Evolutionary conservation across 371 early-diverging fungal species (phyloP), one percentile per base, ranked within the genome.

Genomic region (Mucor racemosus): DNA sequence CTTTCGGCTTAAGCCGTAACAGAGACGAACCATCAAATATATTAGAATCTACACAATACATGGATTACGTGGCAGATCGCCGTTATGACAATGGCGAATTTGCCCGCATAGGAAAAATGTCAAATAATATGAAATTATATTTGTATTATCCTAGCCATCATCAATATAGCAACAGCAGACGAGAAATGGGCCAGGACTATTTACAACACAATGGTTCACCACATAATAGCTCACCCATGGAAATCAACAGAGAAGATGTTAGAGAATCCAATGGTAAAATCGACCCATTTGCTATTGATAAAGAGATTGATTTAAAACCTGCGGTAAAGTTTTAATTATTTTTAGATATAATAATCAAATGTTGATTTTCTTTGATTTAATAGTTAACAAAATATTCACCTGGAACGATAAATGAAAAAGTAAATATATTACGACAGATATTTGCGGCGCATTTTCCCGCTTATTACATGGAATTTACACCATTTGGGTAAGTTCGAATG

Each of bases 381-480:
- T 53, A 53, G 53, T 10, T 53, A 4, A 10, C 26, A 31, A 4
- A 14, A 10, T 21, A 21, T 19, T 9, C 31, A 26, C 53, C 53
- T 13, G 11, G 21, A 4, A 0, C 14, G 35, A 34, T 55, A 7
- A 7, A 55, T 1, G 17, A 55, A 3, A 35, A 17, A 33, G 61
- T 60, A 5, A 11, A 61, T 0, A 17, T 46, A 11, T n/a, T 61
- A 3, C 9, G 14, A 61, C 14, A 9, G 35, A 14, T 57, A 33
- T 56, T 64, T 41, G 19, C 13, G 11, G 6, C 31, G 0, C 11
- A 46, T 35, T 67, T 56, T 35, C 67, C 56, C 26, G 17, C 19
- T 11, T 61, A 56, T 67, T 61, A 67, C 31, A 60, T 67, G 55
- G n/a, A 67, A 31, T 61, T 67, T 6, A 56, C 44, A 56, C 57